Base-by-base conservation (phyloP, 2,329 filamentous ascomycete species). In the Sphaerulina populicola region DNA sequence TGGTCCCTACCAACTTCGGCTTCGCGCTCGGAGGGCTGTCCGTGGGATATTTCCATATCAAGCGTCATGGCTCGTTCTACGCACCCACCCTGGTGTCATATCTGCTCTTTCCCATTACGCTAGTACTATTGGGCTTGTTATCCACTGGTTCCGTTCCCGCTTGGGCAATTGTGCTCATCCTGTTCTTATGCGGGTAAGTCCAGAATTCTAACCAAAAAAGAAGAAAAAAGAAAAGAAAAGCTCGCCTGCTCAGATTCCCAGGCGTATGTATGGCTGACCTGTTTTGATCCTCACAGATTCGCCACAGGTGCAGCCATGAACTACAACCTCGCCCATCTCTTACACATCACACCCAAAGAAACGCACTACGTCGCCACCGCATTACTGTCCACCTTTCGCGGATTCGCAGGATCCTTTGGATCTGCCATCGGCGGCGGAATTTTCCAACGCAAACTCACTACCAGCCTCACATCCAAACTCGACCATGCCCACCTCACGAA, bases 381-480 rank as follows among this genome's bases (percentile, higher is more conserved):
- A 10, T 72, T 94, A 38, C 69, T 91, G 3, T 80, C 83, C 27
- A 94, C 87, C 0, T 91, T 91, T 68, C 78, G 88, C 3, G 86
- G 86, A 4, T 90, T 93, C 57, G 85, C 86, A 0, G 86, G 86
- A 11, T 85, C 81, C 46, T 93, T 94, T 60, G 87, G 88, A 2
- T 85, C 83, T 1, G 81, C 87, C 0, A 84, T 91, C 43, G 86
- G 86, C 2, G 87, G 88, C 2, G 88, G 88, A 0, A 73, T 86
- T 47, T 91, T 90, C 64, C 74, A 77, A 37, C 77, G 86, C 4
- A 72, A 80, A 1, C 68, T 91, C 30, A 72, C 75, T 41, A 68
- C 60, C 2, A 71, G 73, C 0, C 71, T 91, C 1, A 71, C 74
- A n/a, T 60, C 68, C 0, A 79, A 80, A 0, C 88, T 88, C 57